These are phyloP conservation scores for Domatiomyces globalis DNA, from an alignment of 2,329 filamentous ascomycete species.

Conservation along the genomic window DNA sequence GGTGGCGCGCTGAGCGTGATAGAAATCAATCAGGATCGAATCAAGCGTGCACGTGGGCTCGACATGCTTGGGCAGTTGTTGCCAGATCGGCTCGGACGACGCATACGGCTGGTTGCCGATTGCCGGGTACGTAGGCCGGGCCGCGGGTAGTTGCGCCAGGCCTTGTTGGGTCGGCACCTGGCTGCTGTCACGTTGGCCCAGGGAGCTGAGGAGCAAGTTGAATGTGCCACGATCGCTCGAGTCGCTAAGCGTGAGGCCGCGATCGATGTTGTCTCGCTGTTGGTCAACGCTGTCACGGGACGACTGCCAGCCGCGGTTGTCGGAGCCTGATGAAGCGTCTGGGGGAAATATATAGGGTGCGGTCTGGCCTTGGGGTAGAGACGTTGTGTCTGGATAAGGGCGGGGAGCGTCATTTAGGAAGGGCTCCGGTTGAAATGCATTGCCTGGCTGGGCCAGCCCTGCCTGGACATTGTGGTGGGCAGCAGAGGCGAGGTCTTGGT, in stretches of 20 bases:
- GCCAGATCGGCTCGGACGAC: slow-evolving; percentile 21
- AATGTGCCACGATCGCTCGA: slow-evolving; percentile 53
- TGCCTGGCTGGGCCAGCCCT: slow-evolving; percentile 5
- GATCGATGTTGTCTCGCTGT: slow-evolving; percentile 26
- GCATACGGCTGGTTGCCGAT: slow-evolving; percentile 12
- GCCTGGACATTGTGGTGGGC: slow-evolving; percentile 16
- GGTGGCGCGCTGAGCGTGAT: slow-evolving; percentile 52
- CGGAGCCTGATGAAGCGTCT: slow-evolving; percentile 2
- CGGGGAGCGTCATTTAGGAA: slow-evolving; percentile 21
- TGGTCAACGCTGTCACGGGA: slow-evolving; percentile 28
- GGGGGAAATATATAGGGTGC: background rate
- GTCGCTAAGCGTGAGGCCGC: slow-evolving; percentile 43
- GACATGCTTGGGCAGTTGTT: slow-evolving; percentile 43
- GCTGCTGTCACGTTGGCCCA: slow-evolving; percentile 41
- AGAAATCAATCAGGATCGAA: slow-evolving; percentile 63
- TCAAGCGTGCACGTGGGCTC: slow-evolving; percentile 64
- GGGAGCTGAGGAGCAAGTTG: slow-evolving; percentile 55
- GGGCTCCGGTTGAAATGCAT: slow-evolving; percentile 9
- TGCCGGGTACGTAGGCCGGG: slow-evolving; percentile 13
- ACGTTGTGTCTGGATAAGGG: slow-evolving; percentile 21
- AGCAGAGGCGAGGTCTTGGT: slow-evolving; percentile 13
- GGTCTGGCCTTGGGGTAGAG: slow-evolving; percentile 6
- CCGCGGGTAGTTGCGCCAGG: slow-evolving; percentile 2
- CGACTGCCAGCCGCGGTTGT: slow-evolving; percentile 6
- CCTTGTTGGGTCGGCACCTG: background rate